phyloP scores from a whole-genome alignment of 306 rosid species.

The Castanea crenata region DNA sequence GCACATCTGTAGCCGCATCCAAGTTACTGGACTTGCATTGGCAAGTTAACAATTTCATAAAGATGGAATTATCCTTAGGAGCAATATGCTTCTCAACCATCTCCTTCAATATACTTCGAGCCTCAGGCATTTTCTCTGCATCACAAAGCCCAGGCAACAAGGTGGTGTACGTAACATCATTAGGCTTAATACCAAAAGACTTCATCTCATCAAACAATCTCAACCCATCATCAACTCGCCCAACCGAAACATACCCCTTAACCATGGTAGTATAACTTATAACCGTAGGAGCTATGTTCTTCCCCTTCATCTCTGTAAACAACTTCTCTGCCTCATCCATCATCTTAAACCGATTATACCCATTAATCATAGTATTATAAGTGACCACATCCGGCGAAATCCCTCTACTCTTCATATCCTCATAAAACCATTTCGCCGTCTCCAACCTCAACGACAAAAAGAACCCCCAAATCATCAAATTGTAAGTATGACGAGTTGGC shows the following conservation, averaged over 20 bases:
- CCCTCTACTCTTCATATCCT: constrained; percentile 67
- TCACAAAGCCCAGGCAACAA: constrained; percentile 82
- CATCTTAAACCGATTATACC: constrained; percentile 69
- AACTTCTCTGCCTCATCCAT: constrained; percentile 75
- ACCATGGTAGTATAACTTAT: constrained; percentile 82
- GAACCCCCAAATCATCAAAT: constrained; percentile 87
- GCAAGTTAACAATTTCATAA: constrained; percentile 47
- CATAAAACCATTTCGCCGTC: constrained; percentile 77
- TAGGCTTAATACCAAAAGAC: constrained; percentile 64
- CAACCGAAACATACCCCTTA: constrained; percentile 68
- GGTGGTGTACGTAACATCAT: constrained; percentile 67
- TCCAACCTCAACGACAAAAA: constrained; percentile 70
- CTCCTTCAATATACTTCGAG: constrained; percentile 53
- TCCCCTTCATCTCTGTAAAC: constrained; percentile 82
- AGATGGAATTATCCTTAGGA: constrained; percentile 76
- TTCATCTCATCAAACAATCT: constrained; percentile 73
- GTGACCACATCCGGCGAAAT: constrained; percentile 70
- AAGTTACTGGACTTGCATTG: constrained; percentile 74
- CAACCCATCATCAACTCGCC: constrained; percentile 54
- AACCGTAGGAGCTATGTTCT: constrained; percentile 61
- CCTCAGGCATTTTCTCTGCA: constrained; percentile 57
- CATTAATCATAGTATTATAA: constrained; percentile 79
- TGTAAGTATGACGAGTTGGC: constrained; percentile 79
- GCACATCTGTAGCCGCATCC: constrained; percentile 79
- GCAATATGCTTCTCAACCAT: constrained; percentile 68